Evolutionary conservation across 1,284 basidiomycete genomes (phyloP), one percentile per base, ranked within the genome.

Genomic region (Agaricales sp.): DNA sequence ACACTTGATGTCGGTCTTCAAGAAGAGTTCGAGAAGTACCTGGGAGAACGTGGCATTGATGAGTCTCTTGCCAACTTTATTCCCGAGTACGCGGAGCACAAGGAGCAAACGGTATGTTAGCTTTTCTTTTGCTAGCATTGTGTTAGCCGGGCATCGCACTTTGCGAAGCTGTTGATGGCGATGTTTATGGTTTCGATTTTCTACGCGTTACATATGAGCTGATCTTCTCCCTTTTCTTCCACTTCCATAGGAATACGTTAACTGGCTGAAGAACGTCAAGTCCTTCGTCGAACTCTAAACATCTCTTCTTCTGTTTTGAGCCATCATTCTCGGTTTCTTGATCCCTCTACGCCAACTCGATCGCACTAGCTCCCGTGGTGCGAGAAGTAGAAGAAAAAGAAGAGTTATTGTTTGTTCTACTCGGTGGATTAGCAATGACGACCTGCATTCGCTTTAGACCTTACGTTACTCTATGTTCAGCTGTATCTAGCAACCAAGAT

Each of bases 1-100:
- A 90, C 92, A 48, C 80, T 98, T 45, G 95, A 98, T 62, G 74
- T 86, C 25, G 65, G 67, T 3, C 80, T 99, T 8, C 95, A 98
- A 69, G 82, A 87, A 53, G 83, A 89, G 62, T 91, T 95, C 61
- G 83, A 90, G 60, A 73, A 75, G 60, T 95, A 74, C 75, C 71
- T 95, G 48, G 74, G 78, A 54, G 92, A 95, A 71, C 82, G 95
- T 51, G 93, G 92, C 11, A 75, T 99, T 58, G 82, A 91, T 63
- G 86, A 92, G 58, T 70, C 67, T 37, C 71, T 95, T 46, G 92
- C 89, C 3, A 63, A 78, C 58, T 92, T 93, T 68, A 77, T 94
- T 53, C 84, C 88, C 22, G 83, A 89, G 55, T 93, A 87, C 61
- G 81, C 86, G 19, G 87, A 90, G 63, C 73, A 74, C 73, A 95